phyloP scores from a whole-genome alignment of 805 yeast species.

The Yamadazyma nakazawae region DNA sequence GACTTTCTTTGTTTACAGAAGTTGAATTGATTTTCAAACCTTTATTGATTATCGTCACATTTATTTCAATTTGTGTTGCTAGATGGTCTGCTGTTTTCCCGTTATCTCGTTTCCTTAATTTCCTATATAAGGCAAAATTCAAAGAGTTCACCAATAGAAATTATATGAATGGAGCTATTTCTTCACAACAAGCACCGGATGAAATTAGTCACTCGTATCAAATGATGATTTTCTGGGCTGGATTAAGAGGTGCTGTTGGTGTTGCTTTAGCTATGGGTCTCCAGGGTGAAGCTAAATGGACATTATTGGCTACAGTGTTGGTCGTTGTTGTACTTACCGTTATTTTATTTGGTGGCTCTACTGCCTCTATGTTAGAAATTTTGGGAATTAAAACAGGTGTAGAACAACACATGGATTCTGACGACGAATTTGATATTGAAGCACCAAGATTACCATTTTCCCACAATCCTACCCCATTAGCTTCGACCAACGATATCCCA shows the following conservation, averaged over 20 bases:
- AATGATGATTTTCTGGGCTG: constrained; percentile 99
- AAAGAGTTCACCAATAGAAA: constrained; percentile 33
- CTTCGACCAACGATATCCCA: constrained; percentile 9
- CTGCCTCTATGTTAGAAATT: constrained; percentile 96
- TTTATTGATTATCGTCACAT: constrained; percentile 82
- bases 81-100: constrained; percentile 99
- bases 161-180: constrained; percentile 36
- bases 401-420: constrained; percentile 69
- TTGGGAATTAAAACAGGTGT: constrained; percentile 89
- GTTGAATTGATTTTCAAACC: constrained; percentile 96
- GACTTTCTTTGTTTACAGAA: constrained; percentile 91
- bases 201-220: constrained; percentile 95
- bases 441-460: constrained; percentile 45
- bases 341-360: constrained; percentile 95
- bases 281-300: constrained; percentile 88
- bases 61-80: constrained; percentile 86
- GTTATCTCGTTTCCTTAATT: constrained; percentile 76
- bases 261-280: constrained; percentile 98
- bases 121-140: constrained; percentile 62
- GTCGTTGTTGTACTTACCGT: constrained; percentile 97
- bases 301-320: constrained; percentile 87
- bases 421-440: constrained; percentile 95
- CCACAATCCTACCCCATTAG: constrained; percentile 22
- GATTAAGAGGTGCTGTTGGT: constrained; percentile 98
- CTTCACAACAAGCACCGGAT: constrained; percentile 53